Conservation (phyloP, 2,329 filamentous ascomycete species). For the Claviceps sp. region DNA sequence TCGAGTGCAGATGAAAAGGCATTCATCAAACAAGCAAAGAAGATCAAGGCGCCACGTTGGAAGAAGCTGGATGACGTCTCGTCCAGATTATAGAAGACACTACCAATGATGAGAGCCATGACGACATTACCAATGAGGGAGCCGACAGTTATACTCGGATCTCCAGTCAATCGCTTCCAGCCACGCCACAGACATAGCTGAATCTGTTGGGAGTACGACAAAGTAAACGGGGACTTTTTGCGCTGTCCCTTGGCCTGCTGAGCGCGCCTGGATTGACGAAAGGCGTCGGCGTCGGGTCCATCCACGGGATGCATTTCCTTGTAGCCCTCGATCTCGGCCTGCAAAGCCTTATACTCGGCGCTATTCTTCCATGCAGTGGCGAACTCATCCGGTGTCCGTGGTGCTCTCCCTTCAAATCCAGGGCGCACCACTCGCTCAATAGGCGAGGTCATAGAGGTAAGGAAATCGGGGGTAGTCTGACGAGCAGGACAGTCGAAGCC, state of each 20-base stretch:
- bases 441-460: slow-evolving; percentile 55
- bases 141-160: slow-evolving; percentile 60
- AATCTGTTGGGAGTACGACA: slow-evolving; percentile 66
- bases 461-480: slow-evolving; percentile 57
- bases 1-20: slow-evolving; percentile 71
- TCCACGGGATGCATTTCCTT: slow-evolving; percentile 38
- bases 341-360: slow-evolving; percentile 34
- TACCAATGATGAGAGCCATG: slow-evolving; percentile 65
- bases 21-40: slow-evolving; percentile 80
- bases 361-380: slow-evolving; percentile 44
- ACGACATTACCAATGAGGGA: slow-evolving; percentile 57
- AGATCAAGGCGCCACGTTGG: slow-evolving; percentile 64
- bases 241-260: slow-evolving; percentile 48
- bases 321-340: slow-evolving; percentile 42
- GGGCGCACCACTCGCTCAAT: slow-evolving; percentile 40
- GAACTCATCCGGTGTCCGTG: slow-evolving; percentile 49
- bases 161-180: slow-evolving; percentile 61
- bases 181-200: slow-evolving; percentile 69
- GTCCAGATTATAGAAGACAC: slow-evolving; percentile 67
- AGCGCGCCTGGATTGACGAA: slow-evolving; percentile 38
- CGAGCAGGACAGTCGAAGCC: slow-evolving; percentile 55
- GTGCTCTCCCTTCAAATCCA: slow-evolving; percentile 42
- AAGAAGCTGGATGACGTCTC: slow-evolving; percentile 60
- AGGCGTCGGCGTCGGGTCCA: slow-evolving; percentile 41
- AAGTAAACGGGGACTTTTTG: slow-evolving; percentile 64